Conservation (phyloP, 495 filamentous ascomycete species). For the Neurospora sp. region DNA sequence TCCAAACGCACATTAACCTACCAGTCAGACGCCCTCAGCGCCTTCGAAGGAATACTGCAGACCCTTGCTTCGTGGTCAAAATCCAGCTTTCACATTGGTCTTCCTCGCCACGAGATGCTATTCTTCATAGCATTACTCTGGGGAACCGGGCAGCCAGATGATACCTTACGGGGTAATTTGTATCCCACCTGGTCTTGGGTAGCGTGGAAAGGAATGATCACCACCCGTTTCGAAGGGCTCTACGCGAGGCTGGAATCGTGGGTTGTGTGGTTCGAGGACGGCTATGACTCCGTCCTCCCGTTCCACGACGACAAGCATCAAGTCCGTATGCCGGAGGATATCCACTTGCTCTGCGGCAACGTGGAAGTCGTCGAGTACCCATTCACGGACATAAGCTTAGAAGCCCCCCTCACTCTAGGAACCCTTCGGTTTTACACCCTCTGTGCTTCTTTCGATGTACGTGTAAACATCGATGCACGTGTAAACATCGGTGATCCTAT, state of each 20-base stretch:
- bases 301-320: background rate
- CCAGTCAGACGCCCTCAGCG: background rate
- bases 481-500: too few relatives aligned
- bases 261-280: background rate
- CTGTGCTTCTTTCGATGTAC: background rate
- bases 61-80: background rate
- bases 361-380: background rate
- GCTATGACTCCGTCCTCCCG: background rate
- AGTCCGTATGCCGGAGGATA: background rate
- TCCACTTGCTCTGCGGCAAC: background rate
- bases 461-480: too few relatives aligned
- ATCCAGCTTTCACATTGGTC: background rate
- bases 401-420: background rate
- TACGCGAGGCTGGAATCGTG: background rate
- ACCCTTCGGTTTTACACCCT: background rate
- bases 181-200: background rate
- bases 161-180: background rate
- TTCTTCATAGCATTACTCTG: background rate
- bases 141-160: background rate
- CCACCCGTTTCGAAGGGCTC: background rate
- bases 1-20: background rate
- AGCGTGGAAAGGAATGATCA: background rate
- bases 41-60: background rate
- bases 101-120: background rate
- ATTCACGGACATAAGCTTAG: accelerated